These are phyloP conservation scores for Globisporangium nunn DNA, from an alignment of 352 stramenopile species.

Conservation along the genomic window DNA sequence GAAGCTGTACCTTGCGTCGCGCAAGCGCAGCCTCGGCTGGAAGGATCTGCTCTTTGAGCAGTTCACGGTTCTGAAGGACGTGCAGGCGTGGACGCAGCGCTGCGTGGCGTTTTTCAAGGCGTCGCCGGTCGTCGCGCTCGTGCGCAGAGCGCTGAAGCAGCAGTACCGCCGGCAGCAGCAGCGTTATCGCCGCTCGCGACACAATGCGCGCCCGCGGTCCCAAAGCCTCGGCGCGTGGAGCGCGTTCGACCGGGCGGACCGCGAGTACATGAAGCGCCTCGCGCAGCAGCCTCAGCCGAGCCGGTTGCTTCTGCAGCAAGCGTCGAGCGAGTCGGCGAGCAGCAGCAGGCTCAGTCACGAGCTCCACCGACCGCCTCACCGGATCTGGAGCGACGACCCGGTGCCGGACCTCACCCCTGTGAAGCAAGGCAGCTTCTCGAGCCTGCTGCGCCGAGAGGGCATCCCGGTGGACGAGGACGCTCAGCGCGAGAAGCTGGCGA, in stretches of 20 bases:
- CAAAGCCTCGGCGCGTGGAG: constrained; percentile 20
- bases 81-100: constrained; percentile 19
- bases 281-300: constrained; percentile 5
- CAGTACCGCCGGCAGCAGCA: neutral
- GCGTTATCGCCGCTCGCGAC: constrained; percentile 9
- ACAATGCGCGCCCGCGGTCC: constrained; percentile 2
- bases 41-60: constrained; percentile 29
- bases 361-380: neutral
- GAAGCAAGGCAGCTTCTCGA: constrained; percentile 35
- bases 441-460: constrained; percentile 34
- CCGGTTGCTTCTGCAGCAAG: constrained; percentile 2
- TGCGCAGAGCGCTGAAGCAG: constrained; percentile 10
- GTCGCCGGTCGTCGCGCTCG: constrained; percentile 6
- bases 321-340: neutral
- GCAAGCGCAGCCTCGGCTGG: constrained; percentile 27
- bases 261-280: constrained; percentile 37
- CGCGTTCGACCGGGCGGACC: constrained; percentile 35
- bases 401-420: constrained; percentile 28
- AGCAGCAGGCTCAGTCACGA: neutral
- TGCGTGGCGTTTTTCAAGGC: constrained; percentile 24
- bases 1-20: constrained; percentile 35
- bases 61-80: constrained; percentile 29
- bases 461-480: constrained; percentile 44
- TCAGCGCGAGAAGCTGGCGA: constrained; percentile 19
- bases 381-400: constrained; percentile 1